These are phyloP conservation scores for Syzygium syzygioides DNA, from an alignment of 441 rosid species.

Conservation along the genomic window DNA sequence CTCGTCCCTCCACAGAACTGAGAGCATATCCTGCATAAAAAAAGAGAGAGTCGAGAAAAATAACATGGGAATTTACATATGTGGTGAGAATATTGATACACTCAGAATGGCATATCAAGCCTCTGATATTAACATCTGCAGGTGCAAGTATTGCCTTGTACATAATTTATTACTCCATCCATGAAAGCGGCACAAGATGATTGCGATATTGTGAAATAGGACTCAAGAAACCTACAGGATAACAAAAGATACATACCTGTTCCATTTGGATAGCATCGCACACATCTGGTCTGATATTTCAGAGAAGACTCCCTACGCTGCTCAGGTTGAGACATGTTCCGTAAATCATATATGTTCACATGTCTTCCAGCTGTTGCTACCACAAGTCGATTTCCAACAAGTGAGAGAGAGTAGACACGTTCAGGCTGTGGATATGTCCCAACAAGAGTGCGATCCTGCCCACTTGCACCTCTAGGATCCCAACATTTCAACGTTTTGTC, in stretches of 20 bases:
- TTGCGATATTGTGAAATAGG: not conserved
- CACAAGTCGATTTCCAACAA: constrained; percentile 84
- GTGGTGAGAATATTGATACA: not conserved
- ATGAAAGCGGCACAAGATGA: not conserved
- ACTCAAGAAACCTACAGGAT: not conserved
- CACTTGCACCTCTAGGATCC: constrained; percentile 99
- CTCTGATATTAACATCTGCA: not conserved
- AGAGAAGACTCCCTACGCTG: constrained; percentile 93
- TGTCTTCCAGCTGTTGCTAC: constrained; percentile 95
- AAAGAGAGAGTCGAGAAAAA: not conserved
- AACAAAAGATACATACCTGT: constrained; percentile 45
- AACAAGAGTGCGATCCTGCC: constrained; percentile 78
- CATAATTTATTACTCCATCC: not conserved
- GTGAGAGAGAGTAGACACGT: constrained; percentile 88
- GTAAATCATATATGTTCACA: constrained; percentile 86
- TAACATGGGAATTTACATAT: not conserved
- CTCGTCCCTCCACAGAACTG: constrained; percentile 93
- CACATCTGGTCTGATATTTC: constrained; percentile 95
- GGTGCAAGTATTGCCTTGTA: not conserved
- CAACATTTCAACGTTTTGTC: constrained; percentile 91
- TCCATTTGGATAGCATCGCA: constrained; percentile 93
- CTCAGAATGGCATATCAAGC: not conserved
- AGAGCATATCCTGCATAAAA: constrained; percentile 80
- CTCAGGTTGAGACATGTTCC: constrained; percentile 99
- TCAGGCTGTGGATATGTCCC: constrained; percentile 90